Percentiles rank a stretch among this genome's conserved stretches.
phyloP scores from a whole-genome alignment of 202 grass and related monocot species.

The Cymbopogon flexuosus region DNA sequence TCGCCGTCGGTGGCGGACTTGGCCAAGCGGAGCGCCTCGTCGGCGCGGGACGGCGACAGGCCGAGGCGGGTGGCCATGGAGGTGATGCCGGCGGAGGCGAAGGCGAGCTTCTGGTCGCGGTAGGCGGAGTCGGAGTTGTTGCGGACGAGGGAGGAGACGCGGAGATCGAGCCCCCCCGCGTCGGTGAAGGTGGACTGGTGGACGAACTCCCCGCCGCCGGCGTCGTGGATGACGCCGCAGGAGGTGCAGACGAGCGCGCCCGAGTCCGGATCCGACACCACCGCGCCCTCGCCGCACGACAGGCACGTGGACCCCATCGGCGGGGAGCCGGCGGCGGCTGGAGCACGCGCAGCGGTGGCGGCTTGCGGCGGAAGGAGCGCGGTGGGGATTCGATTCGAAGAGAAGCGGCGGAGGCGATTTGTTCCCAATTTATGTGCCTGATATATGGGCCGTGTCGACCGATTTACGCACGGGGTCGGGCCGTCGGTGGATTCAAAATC shows the following conservation, averaged over 20 bases:
- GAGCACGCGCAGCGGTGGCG: background rate
- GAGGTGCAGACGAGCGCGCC: constrained; percentile 45
- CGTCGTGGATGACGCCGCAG: constrained; percentile 40
- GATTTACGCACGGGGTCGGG: background rate
- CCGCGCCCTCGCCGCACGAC: constrained; percentile 28
- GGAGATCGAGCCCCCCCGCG: constrained; percentile 11
- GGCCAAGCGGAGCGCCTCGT: constrained; percentile 48
- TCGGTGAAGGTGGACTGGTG: constrained; percentile 40
- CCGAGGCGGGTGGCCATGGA: constrained; percentile 25
- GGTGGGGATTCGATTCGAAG: background rate
- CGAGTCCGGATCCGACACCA: constrained; percentile 44
- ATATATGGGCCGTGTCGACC: background rate
- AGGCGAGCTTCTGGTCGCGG: constrained; percentile 46
- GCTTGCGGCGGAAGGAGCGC: constrained; percentile 16
- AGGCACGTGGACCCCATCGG: constrained; percentile 41
- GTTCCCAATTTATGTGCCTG: background rate
- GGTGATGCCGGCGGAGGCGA: constrained; percentile 37
- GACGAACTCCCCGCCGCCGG: constrained; percentile 39
- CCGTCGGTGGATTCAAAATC: no score
- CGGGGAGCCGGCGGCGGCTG: background rate
- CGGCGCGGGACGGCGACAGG: constrained; percentile 17
- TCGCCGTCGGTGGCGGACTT: constrained; percentile 45
- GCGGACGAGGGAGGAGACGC: constrained; percentile 27
- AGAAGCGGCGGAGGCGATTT: background rate
- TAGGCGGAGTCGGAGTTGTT: constrained; percentile 36